Base-by-base conservation (phyloP, 139 green algal genomes). In the Chlorella sp. region DNA sequence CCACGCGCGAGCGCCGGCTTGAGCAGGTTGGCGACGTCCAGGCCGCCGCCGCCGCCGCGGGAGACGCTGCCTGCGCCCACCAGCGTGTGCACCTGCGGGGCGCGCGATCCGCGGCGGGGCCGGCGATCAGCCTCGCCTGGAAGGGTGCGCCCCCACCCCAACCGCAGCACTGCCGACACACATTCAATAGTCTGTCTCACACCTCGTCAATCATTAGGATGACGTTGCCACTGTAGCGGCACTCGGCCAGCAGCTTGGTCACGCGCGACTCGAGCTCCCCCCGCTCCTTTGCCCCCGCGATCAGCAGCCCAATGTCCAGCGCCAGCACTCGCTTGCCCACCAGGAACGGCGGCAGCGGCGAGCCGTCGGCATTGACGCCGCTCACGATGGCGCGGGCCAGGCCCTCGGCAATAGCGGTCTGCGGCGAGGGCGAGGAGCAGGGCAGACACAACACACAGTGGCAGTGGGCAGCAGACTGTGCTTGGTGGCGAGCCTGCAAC, bases 201-300 rank as follows among this genome's bases (percentile, higher is more conserved):
- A 65, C 67, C 73, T 96, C 91, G 73, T 96, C 91, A 31, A 96
- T 90, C 86, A 98, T 91, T 58, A 99, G 87, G 68, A 99, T 94
- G 61, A 98, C 89, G 77, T 98, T 84, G n/a, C 87, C 87, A 23
- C 79, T 74, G 8, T 87, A 80, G n/a, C 80, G 78, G 40, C 84
- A 72, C 85, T 98, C 96, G 36, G 79, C 73, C 31, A 99, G 80
- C 23, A 99, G 82, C 59, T 87, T 89, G 59, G 93, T 98, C 35
- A 98, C 90, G 23, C 96, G 92, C 40, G 81, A 88, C 88, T 99
- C 96, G 70, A 99, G 85, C 91, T 99, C 96, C 35, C 96, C 96
- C 6, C 96, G 88, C 90, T 99, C 96, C 86, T 96, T 96, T 63
- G 91, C 89, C 62, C 90, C 92, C 43, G 96, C 93, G 27, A 99